Conservation (phyloP, 176 grass and related monocot species). For the Phragmites australis region DNA sequence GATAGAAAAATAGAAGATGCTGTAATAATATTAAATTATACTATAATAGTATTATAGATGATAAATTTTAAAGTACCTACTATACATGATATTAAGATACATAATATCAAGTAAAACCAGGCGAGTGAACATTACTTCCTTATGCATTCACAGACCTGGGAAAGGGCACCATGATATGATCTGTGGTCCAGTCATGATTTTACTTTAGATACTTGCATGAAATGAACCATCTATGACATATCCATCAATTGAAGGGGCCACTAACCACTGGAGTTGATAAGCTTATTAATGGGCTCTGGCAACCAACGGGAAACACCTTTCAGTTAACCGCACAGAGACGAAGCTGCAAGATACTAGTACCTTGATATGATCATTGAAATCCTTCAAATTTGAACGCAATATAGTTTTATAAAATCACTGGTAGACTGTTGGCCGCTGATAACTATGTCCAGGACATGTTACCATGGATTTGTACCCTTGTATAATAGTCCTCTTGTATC, state of each 20-base stretch:
- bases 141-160: not conserved
- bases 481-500: not conserved
- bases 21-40: too few relatives aligned
- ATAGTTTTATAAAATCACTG: not conserved
- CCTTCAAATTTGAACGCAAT: not conserved
- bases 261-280: conserved; percentile 4
- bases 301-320: not conserved
- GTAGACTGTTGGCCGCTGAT: not conserved
- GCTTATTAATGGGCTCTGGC: not conserved
- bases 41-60: too few relatives aligned
- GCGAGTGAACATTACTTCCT: conserved; percentile 12
- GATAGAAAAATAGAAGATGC: too few relatives aligned
- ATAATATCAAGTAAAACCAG: not conserved
- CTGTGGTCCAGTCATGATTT: conserved; percentile 20
- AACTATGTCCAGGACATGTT: not conserved
- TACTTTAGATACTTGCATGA: conserved; percentile 15
- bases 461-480: not conserved
- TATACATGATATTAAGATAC: not conserved
- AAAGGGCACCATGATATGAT: conserved; percentile 19
- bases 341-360: not conserved
- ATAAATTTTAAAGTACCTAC: too few relatives aligned
- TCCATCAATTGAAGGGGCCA: not conserved
- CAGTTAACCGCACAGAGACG: not conserved
- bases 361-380: not conserved
- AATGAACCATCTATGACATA: conserved; percentile 2